These are phyloP conservation scores for Punctularia strigosozonata DNA, from an alignment of 768 basidiomycete genomes.

Conservation along the genomic window DNA sequence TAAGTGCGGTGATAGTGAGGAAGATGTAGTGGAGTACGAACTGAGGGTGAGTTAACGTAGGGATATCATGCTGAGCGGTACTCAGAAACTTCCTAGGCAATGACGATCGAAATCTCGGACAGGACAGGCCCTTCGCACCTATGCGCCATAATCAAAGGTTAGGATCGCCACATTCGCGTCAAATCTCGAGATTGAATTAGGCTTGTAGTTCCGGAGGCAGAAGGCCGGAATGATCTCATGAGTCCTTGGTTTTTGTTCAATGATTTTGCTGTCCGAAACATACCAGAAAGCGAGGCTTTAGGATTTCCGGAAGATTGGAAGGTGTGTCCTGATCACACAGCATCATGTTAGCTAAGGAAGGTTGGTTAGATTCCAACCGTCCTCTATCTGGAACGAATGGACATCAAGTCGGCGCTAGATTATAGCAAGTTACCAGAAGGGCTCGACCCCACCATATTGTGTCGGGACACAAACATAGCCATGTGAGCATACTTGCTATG, in stretches of 20 bases:
- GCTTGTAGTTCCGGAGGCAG: slow-evolving; percentile 56
- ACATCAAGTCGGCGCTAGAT: slow-evolving; percentile 46
- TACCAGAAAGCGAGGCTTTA: slow-evolving; percentile 79
- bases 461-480: slow-evolving; percentile 82
- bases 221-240: slow-evolving; percentile 23
- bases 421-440: slow-evolving; percentile 49
- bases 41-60: slow-evolving; percentile 43
- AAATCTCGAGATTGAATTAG: not conserved
- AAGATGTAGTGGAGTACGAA: slow-evolving; percentile 48
- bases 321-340: slow-evolving; percentile 29
- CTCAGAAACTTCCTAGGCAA: slow-evolving; percentile 46
- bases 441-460: slow-evolving; percentile 66
- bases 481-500: slow-evolving; percentile 32
- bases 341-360: not conserved
- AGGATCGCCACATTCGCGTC: slow-evolving; percentile 7
- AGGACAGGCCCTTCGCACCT: slow-evolving; percentile 73
- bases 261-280: slow-evolving; percentile 82
- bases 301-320: slow-evolving; percentile 90
- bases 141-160: slow-evolving; percentile 80
- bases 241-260: slow-evolving; percentile 93
- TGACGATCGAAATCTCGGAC: slow-evolving; percentile 69
- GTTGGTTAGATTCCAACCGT: slow-evolving; percentile 63
- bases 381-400: slow-evolving; percentile 77
- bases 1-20: slow-evolving; percentile 44
- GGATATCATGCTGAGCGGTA: too few species aligned